Evolutionary conservation across 2,329 filamentous ascomycete genomes (phyloP).

Genomic region (Sclerotinia trifoliorum): DNA sequence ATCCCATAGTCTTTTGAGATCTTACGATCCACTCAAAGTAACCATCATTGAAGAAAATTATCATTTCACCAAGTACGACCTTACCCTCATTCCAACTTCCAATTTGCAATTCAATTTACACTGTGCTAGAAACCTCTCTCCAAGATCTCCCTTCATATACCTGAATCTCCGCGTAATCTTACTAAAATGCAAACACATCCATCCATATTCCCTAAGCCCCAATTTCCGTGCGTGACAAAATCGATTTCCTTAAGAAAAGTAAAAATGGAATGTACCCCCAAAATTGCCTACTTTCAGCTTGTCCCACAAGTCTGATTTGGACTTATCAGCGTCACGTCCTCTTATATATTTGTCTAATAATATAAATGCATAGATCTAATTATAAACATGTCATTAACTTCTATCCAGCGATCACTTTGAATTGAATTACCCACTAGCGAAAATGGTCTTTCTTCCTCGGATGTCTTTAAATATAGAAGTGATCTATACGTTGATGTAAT

Average conservation of each 20-base stretch:
- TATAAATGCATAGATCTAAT: constrained; percentile 44
- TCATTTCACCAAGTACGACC: not conserved
- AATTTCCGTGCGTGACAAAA: constrained; percentile 15
- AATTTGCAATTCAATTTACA: not conserved
- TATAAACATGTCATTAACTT: constrained; percentile 20
- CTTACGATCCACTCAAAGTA: not conserved
- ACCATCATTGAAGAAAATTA: not conserved
- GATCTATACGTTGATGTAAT: too few species aligned
- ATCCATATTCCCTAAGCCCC: constrained; percentile 2
- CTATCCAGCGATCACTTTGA: too few species aligned
- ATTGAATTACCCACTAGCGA: too few species aligned
- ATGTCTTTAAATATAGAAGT: too few species aligned
- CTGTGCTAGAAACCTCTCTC: not conserved
- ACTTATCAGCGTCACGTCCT: constrained; percentile 41
- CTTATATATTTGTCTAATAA: constrained; percentile 41
- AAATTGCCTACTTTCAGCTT: constrained; percentile 18
- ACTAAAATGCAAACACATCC: constrained; percentile 4
- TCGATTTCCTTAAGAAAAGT: not conserved
- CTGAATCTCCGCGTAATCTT: not conserved
- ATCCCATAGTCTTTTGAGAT: too few species aligned
- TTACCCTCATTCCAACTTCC: not conserved
- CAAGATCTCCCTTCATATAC: not conserved
- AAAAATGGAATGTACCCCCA: not conserved
- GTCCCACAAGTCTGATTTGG: constrained; percentile 44
- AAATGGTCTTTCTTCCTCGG: too few species aligned